Evolutionary conservation across 1,139 yeast genomes (phyloP).

Genomic region (Kodamaea sp.): DNA sequence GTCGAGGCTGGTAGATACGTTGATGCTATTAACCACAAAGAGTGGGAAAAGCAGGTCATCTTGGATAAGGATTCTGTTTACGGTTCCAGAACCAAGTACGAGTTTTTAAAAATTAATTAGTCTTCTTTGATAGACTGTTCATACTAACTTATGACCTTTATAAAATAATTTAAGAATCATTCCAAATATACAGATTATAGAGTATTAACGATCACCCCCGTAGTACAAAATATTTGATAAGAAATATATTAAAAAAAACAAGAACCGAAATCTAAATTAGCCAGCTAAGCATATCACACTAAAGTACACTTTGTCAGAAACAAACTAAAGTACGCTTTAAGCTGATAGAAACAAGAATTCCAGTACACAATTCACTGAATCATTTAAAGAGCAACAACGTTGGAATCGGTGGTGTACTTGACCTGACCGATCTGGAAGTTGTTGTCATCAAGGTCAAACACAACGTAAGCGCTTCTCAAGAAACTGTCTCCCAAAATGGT

Average conservation of each 20-base stretch:
- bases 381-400: too few species aligned
- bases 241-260: neutral
- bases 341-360: too few species aligned
- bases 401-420: constrained; percentile 6
- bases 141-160: too few species aligned
- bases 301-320: too few species aligned
- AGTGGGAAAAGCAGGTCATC: constrained; percentile 54
- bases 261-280: neutral
- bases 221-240: neutral
- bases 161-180: too few species aligned
- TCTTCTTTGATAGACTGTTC: too few species aligned
- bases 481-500: constrained; percentile 35
- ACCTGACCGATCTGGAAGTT: constrained; percentile 26
- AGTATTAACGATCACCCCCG: too few species aligned
- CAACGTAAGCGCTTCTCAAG: constrained; percentile 31
- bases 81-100: constrained; percentile 52
- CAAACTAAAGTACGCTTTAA: too few species aligned
- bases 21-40: constrained; percentile 51
- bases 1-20: constrained; percentile 64
- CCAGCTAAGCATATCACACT: too few species aligned
- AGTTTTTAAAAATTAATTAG: constrained; percentile 11
- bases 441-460: constrained; percentile 29
- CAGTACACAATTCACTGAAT: too few species aligned
- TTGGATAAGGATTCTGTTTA: constrained; percentile 55
- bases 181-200: too few species aligned